phyloP scores from a whole-genome alignment of 2,329 filamentous ascomycete species.

The Colletotrichum sansevieriae region DNA sequence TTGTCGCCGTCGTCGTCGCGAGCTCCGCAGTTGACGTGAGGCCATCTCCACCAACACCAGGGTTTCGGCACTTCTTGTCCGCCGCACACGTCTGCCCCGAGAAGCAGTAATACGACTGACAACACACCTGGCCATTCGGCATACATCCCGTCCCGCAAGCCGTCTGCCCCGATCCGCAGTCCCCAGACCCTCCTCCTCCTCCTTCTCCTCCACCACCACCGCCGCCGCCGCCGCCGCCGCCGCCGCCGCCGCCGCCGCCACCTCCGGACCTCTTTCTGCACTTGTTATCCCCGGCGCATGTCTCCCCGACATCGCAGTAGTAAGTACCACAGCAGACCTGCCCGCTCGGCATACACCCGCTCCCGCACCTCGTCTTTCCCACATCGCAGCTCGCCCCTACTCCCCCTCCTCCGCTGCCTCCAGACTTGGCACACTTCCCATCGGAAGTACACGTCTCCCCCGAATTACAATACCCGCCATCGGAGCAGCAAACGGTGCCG shows the following conservation, averaged over 20 bases:
- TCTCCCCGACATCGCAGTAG: conserved; percentile 43
- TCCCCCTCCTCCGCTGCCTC: conserved; percentile 43
- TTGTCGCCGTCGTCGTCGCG: neutral
- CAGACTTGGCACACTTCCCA: conserved; percentile 43
- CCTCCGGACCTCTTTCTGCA: neutral
- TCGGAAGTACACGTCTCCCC: conserved; percentile 47
- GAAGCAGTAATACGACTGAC: conserved; percentile 43
- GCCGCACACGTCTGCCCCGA: conserved; percentile 37
- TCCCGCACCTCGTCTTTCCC: conserved; percentile 44
- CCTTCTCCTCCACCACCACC: conserved; percentile 16
- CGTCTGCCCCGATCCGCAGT: conserved; percentile 36
- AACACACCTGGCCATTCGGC: conserved; percentile 48
- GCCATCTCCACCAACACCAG: neutral
- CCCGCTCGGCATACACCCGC: conserved; percentile 47
- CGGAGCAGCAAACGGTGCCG: conserved; percentile 49
- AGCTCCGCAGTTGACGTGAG: neutral
- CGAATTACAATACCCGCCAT: conserved; percentile 48
- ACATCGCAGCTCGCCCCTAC: conserved; percentile 35
- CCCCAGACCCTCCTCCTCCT: neutral
- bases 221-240: neutral
- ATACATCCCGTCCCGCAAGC: conserved; percentile 47
- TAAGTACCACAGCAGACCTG: conserved; percentile 45
- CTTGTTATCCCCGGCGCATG: conserved; percentile 24
- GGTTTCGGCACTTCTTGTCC: conserved; percentile 12
- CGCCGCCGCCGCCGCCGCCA: neutral